Percentiles rank a stretch among this genome's conserved stretches.
These are phyloP conservation scores for Phoma herbarum DNA, from an alignment of 2,329 filamentous ascomycete genomes.

Conservation along the genomic window DNA sequence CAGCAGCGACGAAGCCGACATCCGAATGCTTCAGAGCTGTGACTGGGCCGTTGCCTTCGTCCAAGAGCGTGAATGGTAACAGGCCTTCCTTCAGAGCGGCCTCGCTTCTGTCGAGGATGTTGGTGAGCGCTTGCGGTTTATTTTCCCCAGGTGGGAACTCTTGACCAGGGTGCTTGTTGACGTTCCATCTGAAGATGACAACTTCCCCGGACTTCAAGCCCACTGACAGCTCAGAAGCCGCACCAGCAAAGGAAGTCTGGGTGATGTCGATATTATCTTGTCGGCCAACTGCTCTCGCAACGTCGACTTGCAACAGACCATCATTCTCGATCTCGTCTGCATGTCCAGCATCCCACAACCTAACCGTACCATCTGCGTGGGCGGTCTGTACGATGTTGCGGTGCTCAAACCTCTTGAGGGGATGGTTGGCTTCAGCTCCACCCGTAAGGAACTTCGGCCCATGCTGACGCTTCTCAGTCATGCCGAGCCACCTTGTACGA, in stretches of 20 bases:
- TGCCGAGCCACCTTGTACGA: constrained; percentile 84
- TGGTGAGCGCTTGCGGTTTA: constrained; percentile 65
- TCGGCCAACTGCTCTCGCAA: constrained; percentile 82
- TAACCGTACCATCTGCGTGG: constrained; percentile 90
- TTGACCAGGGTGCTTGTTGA: constrained; percentile 75
- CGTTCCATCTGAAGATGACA: constrained; percentile 86
- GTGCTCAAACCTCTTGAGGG: constrained; percentile 79
- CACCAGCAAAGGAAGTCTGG: constrained; percentile 80
- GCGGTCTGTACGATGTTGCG: constrained; percentile 86
- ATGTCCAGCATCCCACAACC: constrained; percentile 91
- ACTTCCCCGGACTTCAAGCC: constrained; percentile 86
- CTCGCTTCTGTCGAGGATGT: constrained; percentile 78
- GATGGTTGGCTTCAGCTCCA: constrained; percentile 75
- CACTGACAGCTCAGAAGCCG: constrained; percentile 83
- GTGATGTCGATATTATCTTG: constrained; percentile 79
- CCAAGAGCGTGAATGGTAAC: constrained; percentile 80
- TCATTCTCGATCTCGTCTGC: constrained; percentile 93
- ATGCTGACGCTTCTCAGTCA: constrained; percentile 83
- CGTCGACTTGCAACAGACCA: constrained; percentile 81
- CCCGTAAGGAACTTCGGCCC: constrained; percentile 82
- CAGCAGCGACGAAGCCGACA: constrained; percentile 88
- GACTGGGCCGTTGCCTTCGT: constrained; percentile 83
- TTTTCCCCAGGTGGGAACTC: constrained; percentile 65
- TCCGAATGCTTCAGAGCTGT: constrained; percentile 86
- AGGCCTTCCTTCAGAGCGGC: constrained; percentile 78